These are phyloP conservation scores for Luffa acutangula DNA, from an alignment of 306 rosid genomes.

Conservation along the genomic window DNA sequence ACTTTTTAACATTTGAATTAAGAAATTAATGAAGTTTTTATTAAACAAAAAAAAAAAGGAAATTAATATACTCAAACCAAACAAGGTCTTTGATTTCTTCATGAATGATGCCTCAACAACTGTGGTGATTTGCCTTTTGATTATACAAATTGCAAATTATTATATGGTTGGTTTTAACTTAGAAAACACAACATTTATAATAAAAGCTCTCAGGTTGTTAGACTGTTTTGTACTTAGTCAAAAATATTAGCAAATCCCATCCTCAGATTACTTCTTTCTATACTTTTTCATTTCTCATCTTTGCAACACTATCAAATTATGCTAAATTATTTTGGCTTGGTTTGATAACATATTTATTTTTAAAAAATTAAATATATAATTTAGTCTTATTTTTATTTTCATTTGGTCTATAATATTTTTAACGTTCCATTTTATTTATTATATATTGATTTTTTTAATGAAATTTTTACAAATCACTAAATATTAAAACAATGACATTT, in stretches of 20 bases:
- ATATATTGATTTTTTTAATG: no score
- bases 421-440: no score
- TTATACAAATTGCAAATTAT: background rate
- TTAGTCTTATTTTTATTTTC: no score
- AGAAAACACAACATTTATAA: background rate
- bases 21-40: background rate
- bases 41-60: background rate
- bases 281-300: background rate
- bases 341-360: no score
- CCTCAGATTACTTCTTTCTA: background rate
- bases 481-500: no score
- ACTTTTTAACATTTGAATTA: background rate
- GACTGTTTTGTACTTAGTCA: background rate
- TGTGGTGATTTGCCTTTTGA: background rate
- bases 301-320: background rate
- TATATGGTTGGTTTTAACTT: background rate
- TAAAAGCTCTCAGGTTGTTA: background rate
- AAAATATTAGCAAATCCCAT: background rate
- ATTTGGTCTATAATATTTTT: no score
- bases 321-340: no score
- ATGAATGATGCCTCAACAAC: background rate
- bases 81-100: background rate
- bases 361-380: no score
- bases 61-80: background rate
- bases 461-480: no score